Conservation (phyloP, 345 rosid genomes). For the Noccaea bulbosa region DNA sequence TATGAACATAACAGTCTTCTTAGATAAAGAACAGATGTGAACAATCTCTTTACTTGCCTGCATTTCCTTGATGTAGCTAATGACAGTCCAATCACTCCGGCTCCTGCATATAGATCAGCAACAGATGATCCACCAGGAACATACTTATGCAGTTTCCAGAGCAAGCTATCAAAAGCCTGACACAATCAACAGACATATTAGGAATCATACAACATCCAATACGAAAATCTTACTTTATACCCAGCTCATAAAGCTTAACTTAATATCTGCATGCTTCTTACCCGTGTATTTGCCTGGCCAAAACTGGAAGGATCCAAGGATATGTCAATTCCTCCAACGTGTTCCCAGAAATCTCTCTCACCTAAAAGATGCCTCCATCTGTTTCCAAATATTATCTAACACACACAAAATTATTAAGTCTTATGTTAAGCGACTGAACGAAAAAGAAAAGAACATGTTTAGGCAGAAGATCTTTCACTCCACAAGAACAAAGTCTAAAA, state of each 20-base stretch:
- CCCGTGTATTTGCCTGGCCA: slow-evolving; percentile 94
- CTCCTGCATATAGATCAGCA: slow-evolving; percentile 96
- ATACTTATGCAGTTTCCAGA: slow-evolving; percentile 83
- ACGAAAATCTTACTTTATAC: too few species aligned
- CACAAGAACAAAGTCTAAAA: slow-evolving; percentile 8
- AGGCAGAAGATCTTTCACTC: slow-evolving; percentile 3
- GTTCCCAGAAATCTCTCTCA: slow-evolving; percentile 93
- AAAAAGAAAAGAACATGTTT: neutral
- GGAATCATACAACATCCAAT: neutral
- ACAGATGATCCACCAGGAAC: slow-evolving; percentile 88
- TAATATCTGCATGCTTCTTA: slow-evolving; percentile 32
- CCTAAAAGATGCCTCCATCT: slow-evolving; percentile 97
- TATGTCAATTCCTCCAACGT: slow-evolving; percentile 89
- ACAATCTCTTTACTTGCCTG: slow-evolving; percentile 59
- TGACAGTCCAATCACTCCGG: slow-evolving; percentile 92
- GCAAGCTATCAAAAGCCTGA: slow-evolving; percentile 66
- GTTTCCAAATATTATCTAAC: slow-evolving; percentile 87
- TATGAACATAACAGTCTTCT: slow-evolving; percentile 23
- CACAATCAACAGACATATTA: slow-evolving; percentile 23
- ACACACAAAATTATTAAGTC: neutral
- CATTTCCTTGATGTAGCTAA: slow-evolving; percentile 84
- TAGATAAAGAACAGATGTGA: slow-evolving; percentile 1
- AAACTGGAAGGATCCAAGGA: slow-evolving; percentile 92
- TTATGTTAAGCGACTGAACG: slow-evolving; percentile 1
- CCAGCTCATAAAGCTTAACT: too few species aligned